Base-by-base conservation (phyloP, 768 basidiomycete genomes). In the Calocera viscosa region DNA sequence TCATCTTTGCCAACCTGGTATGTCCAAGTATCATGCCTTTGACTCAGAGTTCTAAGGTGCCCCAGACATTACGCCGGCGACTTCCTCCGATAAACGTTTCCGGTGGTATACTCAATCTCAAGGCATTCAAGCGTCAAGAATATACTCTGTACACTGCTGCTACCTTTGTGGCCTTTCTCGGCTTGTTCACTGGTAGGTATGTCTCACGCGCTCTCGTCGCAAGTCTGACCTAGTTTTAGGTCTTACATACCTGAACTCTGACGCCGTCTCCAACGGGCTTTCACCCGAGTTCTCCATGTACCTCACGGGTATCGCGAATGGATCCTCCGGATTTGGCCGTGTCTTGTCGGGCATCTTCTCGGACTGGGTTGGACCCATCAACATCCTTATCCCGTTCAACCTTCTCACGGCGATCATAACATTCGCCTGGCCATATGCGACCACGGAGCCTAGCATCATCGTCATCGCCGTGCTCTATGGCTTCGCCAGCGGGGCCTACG, bases 391-490 rank as follows among this genome's bases (percentile, higher is more conserved):
- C 12, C 86, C 88, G 0, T 83, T 85, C 35, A 86, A 83, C 0
- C 66, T 80, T 16, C 41, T 82, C 0, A 83, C 86, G 0, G 86
- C 81, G 0, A 73, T 84, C 34, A 71, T 86, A 47, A 89, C 89
- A 0, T 85, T 84, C 69, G 77, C 78, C 2, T 92, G 90, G 91
- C 90, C 90, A 0, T 86, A 83, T 72, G 81, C 81, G 0, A 75
- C 71, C 40, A 79, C 73, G 28, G 70, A 81, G 64, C 76, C 53
- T 11, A 60, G 5, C 2, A 60, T 60, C 53, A 60, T 60, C 24
- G 53, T 60, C 30, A 32, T 60, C 53, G 53, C 53, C 7, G 53
- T 60, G 14, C 2, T 60, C 14, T 60, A 60, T 30, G 53, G 53
- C 11, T 60, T 60, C 19, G 11, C 53, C 14, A 60, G 53, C 30